These are phyloP conservation scores for Alternaria infectoria DNA, from an alignment of 2,329 filamentous ascomycete species.

Conservation along the genomic window DNA sequence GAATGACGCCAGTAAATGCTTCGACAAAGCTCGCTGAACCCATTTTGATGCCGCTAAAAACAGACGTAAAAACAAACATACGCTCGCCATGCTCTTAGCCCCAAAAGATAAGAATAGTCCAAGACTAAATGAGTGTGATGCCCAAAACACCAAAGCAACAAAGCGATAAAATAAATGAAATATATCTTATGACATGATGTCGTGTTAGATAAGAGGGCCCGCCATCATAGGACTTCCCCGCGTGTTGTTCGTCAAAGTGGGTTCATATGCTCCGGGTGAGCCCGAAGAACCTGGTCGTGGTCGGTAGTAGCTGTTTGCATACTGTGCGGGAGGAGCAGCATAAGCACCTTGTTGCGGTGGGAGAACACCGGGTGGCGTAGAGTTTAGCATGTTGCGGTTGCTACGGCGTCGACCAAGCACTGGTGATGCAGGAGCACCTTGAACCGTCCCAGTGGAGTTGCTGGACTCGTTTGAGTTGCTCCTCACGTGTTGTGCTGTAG, in stretches of 20 bases:
- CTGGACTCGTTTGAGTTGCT: conserved; percentile 45
- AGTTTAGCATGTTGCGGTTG: conserved; percentile 42
- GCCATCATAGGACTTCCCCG: conserved; percentile 41
- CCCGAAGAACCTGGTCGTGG: conserved; percentile 33
- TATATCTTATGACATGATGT: background rate
- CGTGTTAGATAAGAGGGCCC: conserved; percentile 38
- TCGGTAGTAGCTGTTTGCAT: conserved; percentile 38
- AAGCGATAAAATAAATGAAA: background rate
- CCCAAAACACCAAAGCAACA: background rate
- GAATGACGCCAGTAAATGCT: conserved; percentile 28
- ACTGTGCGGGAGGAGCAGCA: conserved; percentile 30
- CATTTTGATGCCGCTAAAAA: conserved; percentile 38
- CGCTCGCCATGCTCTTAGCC: background rate
- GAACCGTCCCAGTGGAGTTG: conserved; percentile 38
- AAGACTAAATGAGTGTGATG: conserved; percentile 13
- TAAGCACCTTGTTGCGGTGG: conserved; percentile 34
- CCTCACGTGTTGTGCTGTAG: conserved; percentile 31
- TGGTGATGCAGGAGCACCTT: conserved; percentile 34
- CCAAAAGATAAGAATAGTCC: background rate
- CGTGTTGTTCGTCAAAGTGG: conserved; percentile 31
- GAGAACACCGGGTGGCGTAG: conserved; percentile 29
- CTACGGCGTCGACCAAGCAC: conserved; percentile 43
- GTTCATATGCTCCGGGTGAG: conserved; percentile 31
- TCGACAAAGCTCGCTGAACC: conserved; percentile 8
- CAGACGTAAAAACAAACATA: background rate